phyloP scores from a whole-genome alignment of 2,329 filamentous ascomycete species.

The Lecanoromycetidae sp. region DNA sequence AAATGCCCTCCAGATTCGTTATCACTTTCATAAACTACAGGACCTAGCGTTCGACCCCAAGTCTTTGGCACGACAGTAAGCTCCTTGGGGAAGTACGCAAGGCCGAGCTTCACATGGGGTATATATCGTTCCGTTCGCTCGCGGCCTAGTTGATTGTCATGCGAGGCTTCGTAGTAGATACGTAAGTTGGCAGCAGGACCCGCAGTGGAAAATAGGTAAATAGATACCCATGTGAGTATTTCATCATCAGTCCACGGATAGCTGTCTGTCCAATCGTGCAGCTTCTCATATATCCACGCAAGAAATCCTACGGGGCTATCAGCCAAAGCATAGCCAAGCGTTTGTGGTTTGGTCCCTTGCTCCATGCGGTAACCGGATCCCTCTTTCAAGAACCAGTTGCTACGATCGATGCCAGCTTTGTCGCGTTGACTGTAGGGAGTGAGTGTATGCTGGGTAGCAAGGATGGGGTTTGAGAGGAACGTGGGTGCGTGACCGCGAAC shows the following conservation, averaged over 20 bases:
- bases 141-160: background rate
- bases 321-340: slow-evolving; percentile 54
- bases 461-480: slow-evolving; percentile 41
- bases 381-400: slow-evolving; percentile 45
- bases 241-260: slow-evolving; percentile 68
- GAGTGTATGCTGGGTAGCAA: slow-evolving; percentile 45
- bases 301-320: slow-evolving; percentile 60
- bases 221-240: slow-evolving; percentile 59
- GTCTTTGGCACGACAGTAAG: slow-evolving; percentile 31
- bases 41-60: slow-evolving; percentile 34
- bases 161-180: slow-evolving; percentile 70
- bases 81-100: slow-evolving; percentile 23
- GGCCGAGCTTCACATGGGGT: slow-evolving; percentile 31
- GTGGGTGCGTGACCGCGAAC: slow-evolving; percentile 4
- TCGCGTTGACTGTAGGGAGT: slow-evolving; percentile 41
- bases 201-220: slow-evolving; percentile 60
- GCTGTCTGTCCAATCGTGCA: slow-evolving; percentile 61
- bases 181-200: slow-evolving; percentile 55
- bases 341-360: slow-evolving; percentile 60
- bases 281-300: slow-evolving; percentile 71
- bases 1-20: slow-evolving; percentile 29
- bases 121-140: slow-evolving; percentile 33
- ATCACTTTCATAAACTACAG: slow-evolving; percentile 30
- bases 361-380: slow-evolving; percentile 47
- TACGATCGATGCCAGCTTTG: slow-evolving; percentile 32